Evolutionary conservation across 1,139 yeast genomes (phyloP), one percentile per base, ranked within the genome.

Genomic region (Debaryomyces subglobosus): DNA sequence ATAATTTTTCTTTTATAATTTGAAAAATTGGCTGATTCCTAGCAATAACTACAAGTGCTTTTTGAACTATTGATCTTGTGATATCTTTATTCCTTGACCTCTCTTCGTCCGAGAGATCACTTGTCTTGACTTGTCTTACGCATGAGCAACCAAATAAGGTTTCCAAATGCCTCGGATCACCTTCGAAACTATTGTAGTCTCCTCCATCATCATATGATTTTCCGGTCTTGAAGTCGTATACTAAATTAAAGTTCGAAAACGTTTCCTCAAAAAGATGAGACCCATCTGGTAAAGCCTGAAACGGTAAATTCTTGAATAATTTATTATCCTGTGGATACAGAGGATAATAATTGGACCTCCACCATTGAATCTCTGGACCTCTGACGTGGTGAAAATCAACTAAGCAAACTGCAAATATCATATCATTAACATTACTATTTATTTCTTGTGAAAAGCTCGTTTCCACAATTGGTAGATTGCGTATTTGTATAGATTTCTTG

Each of bases 251-350:
- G 62, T 90, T 90, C 35, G 96, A 87, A 62, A 91, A 91, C 3
- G 96, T 92, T 64, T 94, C 98, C 63, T 91, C 96, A 61, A 86
- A 94, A 45, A 67, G 82, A 65, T 94, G 99, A 1, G 96, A 86
- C 1, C 99, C 99, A 66, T 94, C 99, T 0, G 99, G 99, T 32
- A 94, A 72, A 2, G 97, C 96, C 63, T 92, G 97, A 62, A 94
- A 94, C 2, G 98, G 95, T 40, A 94, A 69, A 59, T 87, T 85
- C n/a, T 94, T 90, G 90, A 97, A 94, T 20, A 87, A 68, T 7
- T 69, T 63, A 0, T 79, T 65, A 42, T 72, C 69, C 25, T 79
- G 69, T 15, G 68, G 57, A 48, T 72, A 65, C 5, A 63, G 64
- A 1, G 67, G 64, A 39, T 69, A 69, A 46, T 84, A 82, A 49